phyloP scores from a whole-genome alignment of 2,329 filamentous ascomycete genomes.

The Clonostachys sp. region DNA sequence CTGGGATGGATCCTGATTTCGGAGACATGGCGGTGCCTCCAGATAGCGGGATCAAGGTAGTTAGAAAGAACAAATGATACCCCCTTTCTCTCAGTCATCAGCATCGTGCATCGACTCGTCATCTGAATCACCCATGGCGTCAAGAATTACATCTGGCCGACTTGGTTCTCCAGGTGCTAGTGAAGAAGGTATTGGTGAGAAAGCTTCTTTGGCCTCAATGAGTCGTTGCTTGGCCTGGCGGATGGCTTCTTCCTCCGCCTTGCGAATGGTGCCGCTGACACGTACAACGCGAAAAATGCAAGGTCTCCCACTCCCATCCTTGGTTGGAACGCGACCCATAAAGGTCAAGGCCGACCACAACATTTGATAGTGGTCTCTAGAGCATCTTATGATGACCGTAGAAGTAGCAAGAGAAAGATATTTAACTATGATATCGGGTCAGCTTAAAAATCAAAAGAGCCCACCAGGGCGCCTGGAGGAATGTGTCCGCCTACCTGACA shows the following conservation, averaged over 20 bases:
- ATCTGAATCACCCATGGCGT: conserved; percentile 15
- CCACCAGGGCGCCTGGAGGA: neutral
- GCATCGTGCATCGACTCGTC: conserved; percentile 35
- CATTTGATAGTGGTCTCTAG: conserved; percentile 76
- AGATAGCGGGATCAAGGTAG: conserved; percentile 68
- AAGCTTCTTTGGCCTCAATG: conserved; percentile 52
- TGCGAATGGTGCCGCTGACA: conserved; percentile 89
- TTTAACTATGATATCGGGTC: conserved; percentile 59
- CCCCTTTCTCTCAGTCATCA: conserved; percentile 21
- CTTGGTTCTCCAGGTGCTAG: conserved; percentile 2
- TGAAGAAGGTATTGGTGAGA: conserved; percentile 1
- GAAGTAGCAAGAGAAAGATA: conserved; percentile 91
- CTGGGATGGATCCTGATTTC: conserved; percentile 38
- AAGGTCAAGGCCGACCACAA: conserved; percentile 88
- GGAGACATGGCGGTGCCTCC: conserved; percentile 45
- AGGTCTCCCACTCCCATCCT: conserved; percentile 50
- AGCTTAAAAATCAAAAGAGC: neutral
- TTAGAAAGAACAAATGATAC: conserved; percentile 53
- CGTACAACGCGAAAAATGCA: conserved; percentile 83
- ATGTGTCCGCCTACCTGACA: conserved; percentile 54
- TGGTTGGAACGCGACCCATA: conserved; percentile 64
- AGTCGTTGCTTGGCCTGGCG: conserved; percentile 70
- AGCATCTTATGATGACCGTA: conserved; percentile 84
- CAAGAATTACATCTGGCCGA: neutral
- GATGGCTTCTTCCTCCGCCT: conserved; percentile 87